Conservation (phyloP, 192 early-diverging fungal genomes). For the Coemansia sp. region DNA sequence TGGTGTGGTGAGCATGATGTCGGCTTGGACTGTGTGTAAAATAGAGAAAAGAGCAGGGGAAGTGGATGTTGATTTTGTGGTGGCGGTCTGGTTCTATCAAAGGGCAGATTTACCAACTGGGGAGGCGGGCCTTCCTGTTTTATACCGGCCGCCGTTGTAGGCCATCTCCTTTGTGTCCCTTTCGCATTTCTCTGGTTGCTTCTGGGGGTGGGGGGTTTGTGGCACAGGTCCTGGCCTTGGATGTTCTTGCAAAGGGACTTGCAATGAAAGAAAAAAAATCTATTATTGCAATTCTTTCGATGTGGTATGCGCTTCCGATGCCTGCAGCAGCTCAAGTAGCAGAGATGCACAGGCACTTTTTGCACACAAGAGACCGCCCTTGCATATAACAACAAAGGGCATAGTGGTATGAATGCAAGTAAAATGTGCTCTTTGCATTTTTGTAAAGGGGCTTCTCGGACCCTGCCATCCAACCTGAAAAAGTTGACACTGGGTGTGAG, state of each 20-base stretch:
- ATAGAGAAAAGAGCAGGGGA: neutral
- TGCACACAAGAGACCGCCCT: conserved; percentile 11
- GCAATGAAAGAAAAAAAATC: neutral
- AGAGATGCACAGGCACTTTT: conserved; percentile 10
- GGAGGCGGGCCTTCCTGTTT: neutral
- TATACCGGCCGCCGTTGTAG: neutral
- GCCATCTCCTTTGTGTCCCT: neutral
- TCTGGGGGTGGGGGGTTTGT: conserved; percentile 1
- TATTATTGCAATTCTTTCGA: conserved; percentile 2
- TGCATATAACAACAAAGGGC: conserved; percentile 5
- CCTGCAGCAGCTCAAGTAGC: conserved; percentile 8
- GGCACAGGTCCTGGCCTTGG: neutral
- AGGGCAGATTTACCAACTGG: conserved; percentile 4
- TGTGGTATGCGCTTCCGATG: neutral
- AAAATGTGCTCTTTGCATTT: conserved; percentile 2
- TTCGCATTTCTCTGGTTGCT: neutral
- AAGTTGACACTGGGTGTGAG: conserved; percentile 6
- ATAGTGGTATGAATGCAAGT: conserved; percentile 2
- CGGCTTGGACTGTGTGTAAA: neutral
- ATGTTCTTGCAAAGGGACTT: conserved; percentile 4
- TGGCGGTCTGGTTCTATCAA: neutral
- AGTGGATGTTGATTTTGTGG: neutral
- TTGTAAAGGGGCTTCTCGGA: neutral
- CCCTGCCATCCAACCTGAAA: conserved; percentile 5
- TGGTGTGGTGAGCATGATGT: neutral